Evolutionary conservation across 1,284 basidiomycete species (phyloP).

Genomic region (Cryptococcus jaspeensis): DNA sequence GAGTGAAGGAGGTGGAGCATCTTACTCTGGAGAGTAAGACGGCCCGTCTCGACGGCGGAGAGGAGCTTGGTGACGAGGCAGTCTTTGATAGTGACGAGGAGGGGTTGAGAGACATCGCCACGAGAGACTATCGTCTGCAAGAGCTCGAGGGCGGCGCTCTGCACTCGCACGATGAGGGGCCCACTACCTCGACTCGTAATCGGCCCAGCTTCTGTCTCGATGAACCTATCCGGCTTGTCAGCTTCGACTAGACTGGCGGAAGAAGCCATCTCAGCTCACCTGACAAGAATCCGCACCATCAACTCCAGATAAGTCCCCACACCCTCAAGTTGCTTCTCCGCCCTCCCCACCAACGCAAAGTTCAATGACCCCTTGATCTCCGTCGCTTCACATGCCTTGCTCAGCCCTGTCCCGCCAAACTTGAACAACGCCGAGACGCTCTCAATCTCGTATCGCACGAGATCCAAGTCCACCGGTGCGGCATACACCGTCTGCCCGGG

Average conservation of each 20-base stretch:
- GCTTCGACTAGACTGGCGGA: background rate
- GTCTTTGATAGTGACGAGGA: slow-evolving; percentile 66
- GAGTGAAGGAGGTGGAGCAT: slow-evolving; percentile 88
- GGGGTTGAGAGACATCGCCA: slow-evolving; percentile 66
- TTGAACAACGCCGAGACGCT: slow-evolving; percentile 73
- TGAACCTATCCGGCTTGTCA: slow-evolving; percentile 6
- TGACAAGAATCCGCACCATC: slow-evolving; percentile 65
- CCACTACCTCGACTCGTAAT: background rate
- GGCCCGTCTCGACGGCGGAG: slow-evolving; percentile 64
- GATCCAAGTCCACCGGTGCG: slow-evolving; percentile 65
- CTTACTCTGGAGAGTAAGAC: slow-evolving; percentile 85
- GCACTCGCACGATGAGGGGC: slow-evolving; percentile 54
- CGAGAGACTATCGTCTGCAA: slow-evolving; percentile 77
- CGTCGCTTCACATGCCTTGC: slow-evolving; percentile 32
- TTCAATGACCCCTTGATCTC: slow-evolving; percentile 10
- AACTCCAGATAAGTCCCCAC: slow-evolving; percentile 64
- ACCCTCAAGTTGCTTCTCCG: slow-evolving; percentile 50
- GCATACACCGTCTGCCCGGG: slow-evolving; percentile 4
- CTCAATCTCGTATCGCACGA: slow-evolving; percentile 54
- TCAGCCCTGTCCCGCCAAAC: slow-evolving; percentile 76
- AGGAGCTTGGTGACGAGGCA: slow-evolving; percentile 73
- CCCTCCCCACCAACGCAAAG: slow-evolving; percentile 57
- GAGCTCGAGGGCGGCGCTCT: slow-evolving; percentile 73
- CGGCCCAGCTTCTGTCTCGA: slow-evolving; percentile 5
- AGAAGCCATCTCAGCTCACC: slow-evolving; percentile 54